Evolutionary conservation across 768 basidiomycete genomes (phyloP), one percentile per base, ranked within the genome.

Genomic region (Macrolepiota dolichaula): DNA sequence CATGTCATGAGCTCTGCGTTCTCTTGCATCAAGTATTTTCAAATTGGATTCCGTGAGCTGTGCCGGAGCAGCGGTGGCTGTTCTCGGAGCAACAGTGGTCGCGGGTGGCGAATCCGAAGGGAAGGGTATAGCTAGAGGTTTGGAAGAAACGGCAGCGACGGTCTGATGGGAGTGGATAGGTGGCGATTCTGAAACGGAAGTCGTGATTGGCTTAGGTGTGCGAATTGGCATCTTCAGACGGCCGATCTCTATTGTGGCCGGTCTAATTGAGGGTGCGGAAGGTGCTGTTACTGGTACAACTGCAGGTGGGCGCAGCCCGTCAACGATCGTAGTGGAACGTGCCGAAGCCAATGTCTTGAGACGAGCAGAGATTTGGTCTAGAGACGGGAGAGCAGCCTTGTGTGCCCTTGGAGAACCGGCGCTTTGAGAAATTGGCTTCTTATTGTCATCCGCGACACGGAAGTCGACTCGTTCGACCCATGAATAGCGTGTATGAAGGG

Each of bases 281-380:
- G 32, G 46, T 24, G 19, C 65, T 68, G 15, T 67, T 67, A n/a
- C 69, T 66, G 47, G 66, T 64, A 53, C 65, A 63, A 53, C 63
- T 59, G 27, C 55, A 61, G 59, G 67, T 55, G 36, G 59, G 38
- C 60, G 57, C 51, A 60, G 51, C 44, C 59, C 59, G 46, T 61
- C 59, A 49, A 61, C 59, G 29, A 61, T 61, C 22, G 52, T 37
- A 22, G 59, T 61, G 22, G 59, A 55, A 32, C 58, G 59, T 36
- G 62, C 56, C 32, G 59, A 42, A 55, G 62, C 59, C 46, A 64
- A 52, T n/a, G 74, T 72, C 62, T 77, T 79, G 66, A 90, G 66
- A 63, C 80, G 88, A 44, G 89, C 85, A 35, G 85, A 83, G 61
- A 92, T 91, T 68, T 92, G 86, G 65, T 89, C 89, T 62, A 92